phyloP scores from a whole-genome alignment of 2,329 filamentous ascomycete genomes.

The Xylaria sp. region DNA sequence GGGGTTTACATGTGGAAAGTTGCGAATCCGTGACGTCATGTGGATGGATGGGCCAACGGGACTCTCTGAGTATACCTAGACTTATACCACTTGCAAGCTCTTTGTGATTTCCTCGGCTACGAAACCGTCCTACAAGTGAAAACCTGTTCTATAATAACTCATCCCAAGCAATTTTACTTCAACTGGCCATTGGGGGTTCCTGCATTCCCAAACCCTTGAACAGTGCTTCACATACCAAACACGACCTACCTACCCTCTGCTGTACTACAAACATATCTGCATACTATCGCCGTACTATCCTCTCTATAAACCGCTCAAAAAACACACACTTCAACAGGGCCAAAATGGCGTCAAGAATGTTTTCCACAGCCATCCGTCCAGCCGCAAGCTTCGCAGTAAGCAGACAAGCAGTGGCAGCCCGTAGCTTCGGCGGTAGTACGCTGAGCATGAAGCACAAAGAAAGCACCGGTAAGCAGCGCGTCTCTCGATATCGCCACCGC shows the following conservation, averaged over 20 bases:
- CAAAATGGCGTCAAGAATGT: conserved; percentile 43
- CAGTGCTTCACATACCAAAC: background rate
- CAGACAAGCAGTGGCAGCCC: conserved; percentile 33
- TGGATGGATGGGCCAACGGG: background rate
- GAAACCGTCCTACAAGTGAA: background rate
- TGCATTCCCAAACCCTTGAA: conserved; percentile 3
- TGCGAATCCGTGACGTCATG: conserved; percentile 28
- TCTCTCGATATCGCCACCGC: background rate
- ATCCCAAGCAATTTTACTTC: background rate
- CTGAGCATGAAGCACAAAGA: conserved; percentile 37
- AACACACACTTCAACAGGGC: background rate
- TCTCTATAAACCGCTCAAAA: background rate
- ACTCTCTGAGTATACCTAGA: too few relatives aligned
- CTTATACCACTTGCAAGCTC: background rate
- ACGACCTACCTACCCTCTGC: background rate
- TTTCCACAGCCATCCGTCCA: conserved; percentile 32
- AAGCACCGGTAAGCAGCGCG: conserved; percentile 31
- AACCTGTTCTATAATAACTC: conserved; percentile 5
- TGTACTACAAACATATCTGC: background rate
- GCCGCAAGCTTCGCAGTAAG: conserved; percentile 33
- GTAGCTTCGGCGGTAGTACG: conserved; percentile 35
- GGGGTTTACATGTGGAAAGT: conserved; percentile 8
- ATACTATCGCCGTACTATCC: background rate
- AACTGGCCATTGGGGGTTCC: background rate
- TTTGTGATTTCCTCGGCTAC: conserved; percentile 1